Conservation (phyloP, 108 stramenopile species). For the Skeletonema costatum region DNA sequence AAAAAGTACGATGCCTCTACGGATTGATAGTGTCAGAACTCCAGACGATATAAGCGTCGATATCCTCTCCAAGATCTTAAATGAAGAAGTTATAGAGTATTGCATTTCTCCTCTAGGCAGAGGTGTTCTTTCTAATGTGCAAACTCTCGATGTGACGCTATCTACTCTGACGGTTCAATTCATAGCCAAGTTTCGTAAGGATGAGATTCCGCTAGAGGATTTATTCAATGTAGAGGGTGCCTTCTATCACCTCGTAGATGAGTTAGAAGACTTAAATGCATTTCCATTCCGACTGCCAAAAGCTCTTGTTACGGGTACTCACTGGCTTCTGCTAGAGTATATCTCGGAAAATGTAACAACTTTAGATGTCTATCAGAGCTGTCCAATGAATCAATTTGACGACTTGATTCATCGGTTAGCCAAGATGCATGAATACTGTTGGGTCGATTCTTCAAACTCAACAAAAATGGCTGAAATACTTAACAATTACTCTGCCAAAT, state of each 20-base stretch:
- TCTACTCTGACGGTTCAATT: constrained; percentile 1
- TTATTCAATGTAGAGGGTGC: constrained; percentile 23
- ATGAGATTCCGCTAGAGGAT: constrained; percentile 24
- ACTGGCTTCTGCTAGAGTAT: constrained; percentile 22
- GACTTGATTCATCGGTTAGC: constrained; percentile 20
- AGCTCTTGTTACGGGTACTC: constrained; percentile 14
- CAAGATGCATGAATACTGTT: constrained; percentile 25
- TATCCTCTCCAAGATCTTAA: background rate
- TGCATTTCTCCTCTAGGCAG: constrained; percentile 5
- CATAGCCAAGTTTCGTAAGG: constrained; percentile 26
- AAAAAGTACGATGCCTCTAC: background rate
- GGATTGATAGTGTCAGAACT: background rate
- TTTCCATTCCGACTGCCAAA: constrained; percentile 22
- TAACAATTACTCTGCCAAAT: background rate
- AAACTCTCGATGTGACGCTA: constrained; percentile 9
- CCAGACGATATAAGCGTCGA: background rate
- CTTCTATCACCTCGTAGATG: constrained; percentile 23
- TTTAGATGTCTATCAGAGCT: constrained; percentile 23
- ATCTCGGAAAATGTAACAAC: constrained; percentile 6
- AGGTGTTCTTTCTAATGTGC: constrained; percentile 33
- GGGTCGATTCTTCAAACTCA: constrained; percentile 12
- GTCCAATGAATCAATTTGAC: constrained; percentile 18
- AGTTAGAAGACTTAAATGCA: background rate
- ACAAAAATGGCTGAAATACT: background rate
- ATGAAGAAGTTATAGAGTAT: background rate